These are phyloP conservation scores for Diplodia corticola DNA, from an alignment of 2,329 filamentous ascomycete genomes.

Conservation along the genomic window DNA sequence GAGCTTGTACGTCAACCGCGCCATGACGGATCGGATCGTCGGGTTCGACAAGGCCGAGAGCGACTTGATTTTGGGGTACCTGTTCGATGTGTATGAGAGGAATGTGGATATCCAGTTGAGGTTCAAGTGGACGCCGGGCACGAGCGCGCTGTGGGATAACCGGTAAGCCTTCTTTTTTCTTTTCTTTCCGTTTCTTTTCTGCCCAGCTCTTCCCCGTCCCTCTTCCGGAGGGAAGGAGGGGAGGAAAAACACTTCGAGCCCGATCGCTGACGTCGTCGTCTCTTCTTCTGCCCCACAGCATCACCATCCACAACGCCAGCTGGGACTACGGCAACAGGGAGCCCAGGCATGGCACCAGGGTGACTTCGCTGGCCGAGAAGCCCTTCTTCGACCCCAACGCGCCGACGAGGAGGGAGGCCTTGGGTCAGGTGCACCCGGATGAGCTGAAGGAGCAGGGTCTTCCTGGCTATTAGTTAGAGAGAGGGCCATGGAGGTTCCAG, in stretches of 20 bases:
- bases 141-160: constrained; percentile 72
- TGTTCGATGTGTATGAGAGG: constrained; percentile 68
- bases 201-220: too few species aligned
- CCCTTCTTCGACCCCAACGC: constrained; percentile 66
- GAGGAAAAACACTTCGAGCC: neutral
- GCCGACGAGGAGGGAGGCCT: constrained; percentile 64
- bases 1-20: constrained; percentile 68
- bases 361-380: constrained; percentile 70
- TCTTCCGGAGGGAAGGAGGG: neutral
- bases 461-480: neutral
- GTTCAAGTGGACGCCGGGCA: constrained; percentile 68
- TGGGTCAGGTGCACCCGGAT: constrained; percentile 62
- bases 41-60: constrained; percentile 69
- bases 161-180: constrained; percentile 43
- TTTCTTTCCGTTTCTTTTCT: too few species aligned
- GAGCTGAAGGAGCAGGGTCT: constrained; percentile 40
- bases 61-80: constrained; percentile 65
- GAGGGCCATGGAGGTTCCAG: too few species aligned
- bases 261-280: neutral
- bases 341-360: constrained; percentile 69
- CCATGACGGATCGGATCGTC: constrained; percentile 68
- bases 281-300: constrained; percentile 49
- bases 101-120: constrained; percentile 72
- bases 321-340: constrained; percentile 71
- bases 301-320: constrained; percentile 72